Conservation (phyloP, 768 basidiomycete species). For the Russula olivacea region DNA sequence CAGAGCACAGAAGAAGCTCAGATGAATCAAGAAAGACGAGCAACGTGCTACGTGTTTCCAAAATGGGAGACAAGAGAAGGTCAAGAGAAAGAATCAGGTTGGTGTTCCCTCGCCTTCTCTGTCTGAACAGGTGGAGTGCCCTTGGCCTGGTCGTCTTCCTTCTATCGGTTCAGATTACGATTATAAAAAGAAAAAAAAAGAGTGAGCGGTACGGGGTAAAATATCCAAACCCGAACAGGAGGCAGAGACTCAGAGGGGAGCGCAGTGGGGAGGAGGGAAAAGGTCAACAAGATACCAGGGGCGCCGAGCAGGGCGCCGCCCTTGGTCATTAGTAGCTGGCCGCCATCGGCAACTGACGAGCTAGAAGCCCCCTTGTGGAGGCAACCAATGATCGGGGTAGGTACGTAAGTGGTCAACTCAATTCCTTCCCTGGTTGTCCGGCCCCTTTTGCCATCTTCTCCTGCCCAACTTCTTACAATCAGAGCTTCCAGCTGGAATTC, state of each 20-base stretch:
- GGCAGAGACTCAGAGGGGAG: neutral
- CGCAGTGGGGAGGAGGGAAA: neutral
- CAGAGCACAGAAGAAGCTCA: neutral
- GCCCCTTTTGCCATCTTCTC: neutral
- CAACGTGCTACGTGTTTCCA: constrained; percentile 10
- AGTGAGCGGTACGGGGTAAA: neutral
- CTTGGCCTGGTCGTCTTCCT: neutral
- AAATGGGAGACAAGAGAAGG: constrained; percentile 9
- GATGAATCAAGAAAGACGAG: neutral
- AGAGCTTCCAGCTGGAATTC: neutral
- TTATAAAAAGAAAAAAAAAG: neutral
- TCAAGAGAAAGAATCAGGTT: neutral
- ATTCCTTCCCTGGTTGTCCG: constrained; percentile 2
- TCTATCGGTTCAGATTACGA: neutral
- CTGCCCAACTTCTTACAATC: neutral
- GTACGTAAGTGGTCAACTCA: constrained; percentile 15
- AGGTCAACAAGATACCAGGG: neutral
- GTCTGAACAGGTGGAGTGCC: neutral
- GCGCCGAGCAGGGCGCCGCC: neutral
- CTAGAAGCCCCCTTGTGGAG: constrained; percentile 5
- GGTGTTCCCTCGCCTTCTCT: neutral
- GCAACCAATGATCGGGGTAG: neutral
- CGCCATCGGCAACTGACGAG: constrained; percentile 5
- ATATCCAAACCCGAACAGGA: neutral
- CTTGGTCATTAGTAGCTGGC: neutral